Base-by-base conservation (phyloP, 1,284 basidiomycete species). In the Pyrrhoderma noxium region DNA sequence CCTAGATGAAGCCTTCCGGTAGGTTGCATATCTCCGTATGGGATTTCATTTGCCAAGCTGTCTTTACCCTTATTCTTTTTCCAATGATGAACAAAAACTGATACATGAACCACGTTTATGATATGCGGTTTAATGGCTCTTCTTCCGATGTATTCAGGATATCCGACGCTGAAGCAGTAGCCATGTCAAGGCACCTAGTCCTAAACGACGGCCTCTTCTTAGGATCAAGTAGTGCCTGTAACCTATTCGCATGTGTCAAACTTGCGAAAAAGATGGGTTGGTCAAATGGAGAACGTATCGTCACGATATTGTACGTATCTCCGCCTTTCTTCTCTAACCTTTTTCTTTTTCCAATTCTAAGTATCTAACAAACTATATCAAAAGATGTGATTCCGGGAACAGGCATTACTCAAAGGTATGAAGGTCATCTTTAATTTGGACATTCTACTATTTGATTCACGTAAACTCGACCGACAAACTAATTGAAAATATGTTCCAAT, bases 221-320 rank as follows among this genome's bases (percentile, higher is more conserved):
- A 19, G 96, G 96, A 3, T 97, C 93, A 0, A 96, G 92, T 52
- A 94, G 91, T 58, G 95, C 96, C 0, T 96, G 94, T 63, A 99
- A 99, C 64, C 76, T 98, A 31, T 82, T 97, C 13, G 90, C 94
- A 0, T 91, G 88, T 57, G 77, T 97, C 9, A 84, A 85, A 59
- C 70, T 91, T 3, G 82, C 78, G 0, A 84, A 83, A 60, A 78
- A 78, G 59, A 76, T 85, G 72, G 78, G 77, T 5, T 85, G 82
- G 82, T 69, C 67, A 27, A 70, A 80, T 39, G 75, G 83, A 41
- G 71, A 85, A 67, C 72, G 73, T 5, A 62, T 95, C 35, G 89
- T 90, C n/a, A 95, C 93, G 0, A 82, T 95, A 49, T 61, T 95
- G 84, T 93, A 61, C 59, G 84, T 68, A n/a, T n/a, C n/a, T n/a